Conservation (phyloP, 345 rosid species). For the Eucalyptus viminalis region DNA sequence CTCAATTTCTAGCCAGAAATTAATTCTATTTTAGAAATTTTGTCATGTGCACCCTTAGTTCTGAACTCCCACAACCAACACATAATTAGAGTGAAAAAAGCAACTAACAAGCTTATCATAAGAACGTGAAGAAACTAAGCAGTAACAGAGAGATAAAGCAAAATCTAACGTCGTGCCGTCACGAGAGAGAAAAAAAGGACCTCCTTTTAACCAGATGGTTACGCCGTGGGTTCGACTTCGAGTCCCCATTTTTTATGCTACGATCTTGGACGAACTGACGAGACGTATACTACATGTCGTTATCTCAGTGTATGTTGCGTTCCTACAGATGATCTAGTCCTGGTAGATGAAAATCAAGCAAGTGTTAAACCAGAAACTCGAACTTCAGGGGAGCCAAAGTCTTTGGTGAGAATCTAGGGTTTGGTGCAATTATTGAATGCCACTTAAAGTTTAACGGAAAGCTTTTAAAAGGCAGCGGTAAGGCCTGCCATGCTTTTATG, state of each 20-base stretch:
- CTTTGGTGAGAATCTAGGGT: background rate
- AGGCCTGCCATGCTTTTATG: background rate
- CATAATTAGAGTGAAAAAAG: background rate
- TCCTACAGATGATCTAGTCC: background rate
- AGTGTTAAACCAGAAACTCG: background rate
- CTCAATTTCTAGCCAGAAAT: too few species aligned
- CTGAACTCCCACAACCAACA: background rate
- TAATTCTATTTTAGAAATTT: too few species aligned
- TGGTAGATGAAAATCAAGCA: background rate
- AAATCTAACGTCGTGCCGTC: background rate
- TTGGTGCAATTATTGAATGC: background rate
- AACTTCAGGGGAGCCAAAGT: background rate
- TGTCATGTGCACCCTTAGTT: too few species aligned
- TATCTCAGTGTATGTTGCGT: background rate
- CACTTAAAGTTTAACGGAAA: background rate
- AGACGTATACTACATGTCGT: background rate
- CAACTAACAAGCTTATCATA: background rate
- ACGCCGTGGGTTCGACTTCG: background rate
- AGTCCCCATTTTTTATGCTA: background rate
- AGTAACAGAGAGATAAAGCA: background rate
- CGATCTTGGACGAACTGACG: background rate
- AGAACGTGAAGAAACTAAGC: background rate
- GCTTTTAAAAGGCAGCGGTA: background rate
- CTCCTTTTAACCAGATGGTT: background rate
- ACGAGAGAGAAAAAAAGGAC: background rate